phyloP scores from a whole-genome alignment of 352 stramenopile genomes.

The Pythium coloratum region DNA sequence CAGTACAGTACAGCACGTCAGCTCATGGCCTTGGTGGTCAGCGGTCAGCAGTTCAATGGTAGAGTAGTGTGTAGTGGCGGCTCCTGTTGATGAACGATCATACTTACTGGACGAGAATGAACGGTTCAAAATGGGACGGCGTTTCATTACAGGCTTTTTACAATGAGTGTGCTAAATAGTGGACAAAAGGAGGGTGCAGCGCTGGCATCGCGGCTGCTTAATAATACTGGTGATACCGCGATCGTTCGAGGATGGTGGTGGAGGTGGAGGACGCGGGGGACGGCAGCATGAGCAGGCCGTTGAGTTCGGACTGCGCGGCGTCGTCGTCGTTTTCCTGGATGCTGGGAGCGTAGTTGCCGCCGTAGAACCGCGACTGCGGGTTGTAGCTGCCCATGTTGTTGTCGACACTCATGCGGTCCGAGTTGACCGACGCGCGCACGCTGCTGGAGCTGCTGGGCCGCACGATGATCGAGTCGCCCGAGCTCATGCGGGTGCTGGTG shows the following conservation, averaged over 20 bases:
- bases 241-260: constrained; percentile 33
- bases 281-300: constrained; percentile 51
- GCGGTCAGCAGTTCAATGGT: no score
- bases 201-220: constrained; percentile 10
- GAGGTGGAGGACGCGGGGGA: constrained; percentile 55
- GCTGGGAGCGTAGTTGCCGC: constrained; percentile 50
- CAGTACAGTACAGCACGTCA: no score
- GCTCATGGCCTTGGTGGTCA: no score
- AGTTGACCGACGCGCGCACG: constrained; percentile 40
- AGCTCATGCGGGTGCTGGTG: constrained; percentile 29
- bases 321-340: constrained; percentile 73
- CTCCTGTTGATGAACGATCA: no score
- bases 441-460: constrained; percentile 49
- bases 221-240: constrained; percentile 25
- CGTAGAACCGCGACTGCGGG: constrained; percentile 42
- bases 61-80: no score
- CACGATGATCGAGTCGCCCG: constrained; percentile 59
- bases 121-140: background rate
- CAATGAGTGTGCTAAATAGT: constrained; percentile 18
- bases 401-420: constrained; percentile 73
- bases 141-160: background rate
- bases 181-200: constrained; percentile 3
- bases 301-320: constrained; percentile 46
- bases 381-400: constrained; percentile 76
- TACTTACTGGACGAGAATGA: background rate